Evolutionary conservation across 176 grass and related monocot genomes (phyloP), one percentile per base, ranked within the genome.

Genomic region (Elaeis guineensis): DNA sequence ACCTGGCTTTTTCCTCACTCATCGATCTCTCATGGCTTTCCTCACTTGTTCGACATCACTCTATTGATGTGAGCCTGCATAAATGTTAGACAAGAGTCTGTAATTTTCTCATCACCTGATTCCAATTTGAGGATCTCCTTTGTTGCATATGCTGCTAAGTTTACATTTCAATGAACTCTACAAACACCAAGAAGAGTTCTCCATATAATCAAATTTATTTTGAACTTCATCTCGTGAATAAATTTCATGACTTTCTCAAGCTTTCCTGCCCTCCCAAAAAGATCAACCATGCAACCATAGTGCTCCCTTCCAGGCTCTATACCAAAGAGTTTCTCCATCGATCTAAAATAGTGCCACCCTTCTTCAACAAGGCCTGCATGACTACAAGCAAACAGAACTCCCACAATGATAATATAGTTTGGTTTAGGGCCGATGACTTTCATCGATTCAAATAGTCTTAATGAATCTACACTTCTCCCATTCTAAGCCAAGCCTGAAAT

Each of bases 401-500:
- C 87, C 50, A 85, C n/a, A 64, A 85, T 82, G 0, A 79, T 90
- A 55, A 85, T 76, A 23, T 62, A 32, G 50, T 85, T 90, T 0
- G 78, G 87, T 44, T 58, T 62, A 7, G 77, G 50, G 18, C 75
- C 87, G 50, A 62, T 32, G 35, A 62, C 63, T 55, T 21, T 78
- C 87, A 90, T 90, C 21, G 69, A 66, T 21, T 73, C 24, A 5
- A 85, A 90, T 58, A 79, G 63, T 55, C 54, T 70, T 61, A 90
- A 55, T 2, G 87, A 78, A 14, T 77, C 82, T 0, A 21, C 0
- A 16, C 82, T 85, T 59, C 72, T 79, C 69, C 82, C 82, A 1
- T 85, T 85, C 72, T 90, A 82, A 1, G 78, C 82, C 78, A 85
- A 85, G 57, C 87, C 87, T 59, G 86, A 90, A 51, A 90, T 76